phyloP scores from a whole-genome alignment of 2,329 filamentous ascomycete genomes.

The Fusarium sp. region DNA sequence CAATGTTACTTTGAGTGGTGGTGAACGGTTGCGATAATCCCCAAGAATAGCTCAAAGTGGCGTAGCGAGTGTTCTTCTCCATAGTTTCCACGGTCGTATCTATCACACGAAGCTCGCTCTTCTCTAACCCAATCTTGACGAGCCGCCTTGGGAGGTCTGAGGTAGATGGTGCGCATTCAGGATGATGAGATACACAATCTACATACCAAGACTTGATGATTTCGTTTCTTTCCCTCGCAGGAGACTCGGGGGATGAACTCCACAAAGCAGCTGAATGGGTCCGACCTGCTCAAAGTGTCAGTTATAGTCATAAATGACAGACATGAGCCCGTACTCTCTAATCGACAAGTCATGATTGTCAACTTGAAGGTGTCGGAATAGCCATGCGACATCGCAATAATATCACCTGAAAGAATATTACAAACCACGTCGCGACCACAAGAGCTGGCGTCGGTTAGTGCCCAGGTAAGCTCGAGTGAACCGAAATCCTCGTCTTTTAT shows the following conservation, averaged over 20 bases:
- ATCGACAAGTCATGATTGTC: background rate
- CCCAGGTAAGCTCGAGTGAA: background rate
- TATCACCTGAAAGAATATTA: background rate
- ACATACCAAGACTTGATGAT: background rate
- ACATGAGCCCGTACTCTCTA: background rate
- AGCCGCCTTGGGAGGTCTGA: background rate
- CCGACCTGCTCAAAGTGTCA: background rate
- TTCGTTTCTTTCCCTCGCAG: background rate
- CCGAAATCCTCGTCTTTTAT: background rate
- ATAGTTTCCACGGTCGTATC: fast-evolving
- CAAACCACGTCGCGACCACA: background rate
- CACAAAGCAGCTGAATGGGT: background rate
- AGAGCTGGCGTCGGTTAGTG: background rate
- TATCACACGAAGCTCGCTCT: background rate
- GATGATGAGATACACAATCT: background rate
- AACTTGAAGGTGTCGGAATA: background rate
- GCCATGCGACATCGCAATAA: background rate
- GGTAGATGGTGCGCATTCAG: background rate
- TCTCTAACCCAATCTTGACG: background rate
- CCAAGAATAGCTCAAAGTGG: slow-evolving; percentile 4
- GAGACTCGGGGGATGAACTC: background rate
- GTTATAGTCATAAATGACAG: fast-evolving
- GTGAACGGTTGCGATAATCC: background rate
- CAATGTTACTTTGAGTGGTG: background rate
- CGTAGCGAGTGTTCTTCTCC: background rate